phyloP scores from a whole-genome alignment of 306 rosid genomes.

The Amphicarpaea edgeworthii region DNA sequence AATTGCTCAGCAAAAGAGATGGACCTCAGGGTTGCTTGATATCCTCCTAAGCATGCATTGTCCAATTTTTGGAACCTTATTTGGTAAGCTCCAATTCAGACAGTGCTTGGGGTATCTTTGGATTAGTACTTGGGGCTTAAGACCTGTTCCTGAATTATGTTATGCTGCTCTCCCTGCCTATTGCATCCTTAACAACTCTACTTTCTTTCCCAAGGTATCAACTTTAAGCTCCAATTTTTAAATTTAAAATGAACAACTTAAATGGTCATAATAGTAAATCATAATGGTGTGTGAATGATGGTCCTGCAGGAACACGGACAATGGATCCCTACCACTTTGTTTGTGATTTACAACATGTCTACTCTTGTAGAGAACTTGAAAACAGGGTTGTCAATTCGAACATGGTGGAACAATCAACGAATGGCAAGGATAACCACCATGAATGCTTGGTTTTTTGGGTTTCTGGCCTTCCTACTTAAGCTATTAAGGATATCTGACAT shows the following conservation, averaged over 20 bases:
- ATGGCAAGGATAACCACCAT: constrained; percentile 57
- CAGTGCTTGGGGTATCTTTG: constrained; percentile 60
- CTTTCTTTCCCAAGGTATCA: too few relatives aligned
- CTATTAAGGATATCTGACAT: constrained; percentile 52
- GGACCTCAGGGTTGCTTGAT: constrained; percentile 63
- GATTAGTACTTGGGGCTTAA: constrained; percentile 45
- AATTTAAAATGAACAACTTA: too few relatives aligned
- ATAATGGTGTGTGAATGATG: constrained; percentile 25
- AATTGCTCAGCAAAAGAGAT: constrained; percentile 68
- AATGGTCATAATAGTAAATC: too few relatives aligned
- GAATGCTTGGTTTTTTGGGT: constrained; percentile 59
- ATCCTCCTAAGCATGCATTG: constrained; percentile 53
- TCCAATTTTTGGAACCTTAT: constrained; percentile 58
- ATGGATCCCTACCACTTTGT: constrained; percentile 45
- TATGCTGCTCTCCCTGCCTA: too few relatives aligned
- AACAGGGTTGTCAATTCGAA: constrained; percentile 54
- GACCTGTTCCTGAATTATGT: constrained; percentile 51
- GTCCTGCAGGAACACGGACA: constrained; percentile 37
- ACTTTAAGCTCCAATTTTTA: too few relatives aligned
- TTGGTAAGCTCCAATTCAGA: constrained; percentile 65
- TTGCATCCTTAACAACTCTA: too few relatives aligned
- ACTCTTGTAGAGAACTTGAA: constrained; percentile 43
- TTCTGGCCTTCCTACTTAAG: constrained; percentile 47
- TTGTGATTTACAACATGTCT: constrained; percentile 40
- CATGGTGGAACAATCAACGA: constrained; percentile 79